Percentiles rank a stretch among this genome's conserved stretches.
Evolutionary conservation across 768 basidiomycete species (phyloP).

Genomic region (Trametes meyenii): DNA sequence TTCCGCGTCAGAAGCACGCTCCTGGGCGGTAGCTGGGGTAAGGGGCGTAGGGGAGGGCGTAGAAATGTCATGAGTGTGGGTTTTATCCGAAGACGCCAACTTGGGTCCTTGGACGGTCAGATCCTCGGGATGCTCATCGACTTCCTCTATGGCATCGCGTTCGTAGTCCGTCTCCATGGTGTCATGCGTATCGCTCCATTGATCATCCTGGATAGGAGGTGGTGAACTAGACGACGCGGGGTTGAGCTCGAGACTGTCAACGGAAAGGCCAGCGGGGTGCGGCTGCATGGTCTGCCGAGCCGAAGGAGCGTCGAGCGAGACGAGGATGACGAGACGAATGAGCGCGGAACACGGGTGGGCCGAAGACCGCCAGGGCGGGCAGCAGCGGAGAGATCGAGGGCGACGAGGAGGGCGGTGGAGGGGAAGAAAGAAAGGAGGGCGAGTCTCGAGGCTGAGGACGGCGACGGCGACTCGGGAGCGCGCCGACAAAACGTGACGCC

Average conservation of each 20-base stretch:
- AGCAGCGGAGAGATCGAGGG: background rate
- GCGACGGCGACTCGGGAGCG: conserved; percentile 13
- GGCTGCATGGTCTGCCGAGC: conserved; percentile 25
- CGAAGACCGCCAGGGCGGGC: background rate
- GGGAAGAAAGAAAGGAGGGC: conserved; percentile 1
- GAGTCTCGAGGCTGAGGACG: conserved; percentile 6
- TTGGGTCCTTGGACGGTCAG: conserved; percentile 33
- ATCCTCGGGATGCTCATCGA: conserved; percentile 28
- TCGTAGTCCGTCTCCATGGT: conserved; percentile 41
- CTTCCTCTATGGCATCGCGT: conserved; percentile 34
- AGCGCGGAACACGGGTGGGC: background rate
- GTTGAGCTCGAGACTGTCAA: conserved; percentile 31
- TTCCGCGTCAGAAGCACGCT: conserved; percentile 46
- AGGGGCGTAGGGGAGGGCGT: conserved; percentile 42
- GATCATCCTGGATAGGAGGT: conserved; percentile 36
- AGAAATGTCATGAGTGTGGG: conserved; percentile 30
- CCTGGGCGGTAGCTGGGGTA: conserved; percentile 28
- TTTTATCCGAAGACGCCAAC: conserved; percentile 29
- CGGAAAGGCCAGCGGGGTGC: conserved; percentile 32
- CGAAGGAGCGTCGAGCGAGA: background rate
- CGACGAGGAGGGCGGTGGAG: background rate
- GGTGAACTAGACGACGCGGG: conserved; percentile 22
- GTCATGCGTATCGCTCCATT: conserved; percentile 42
- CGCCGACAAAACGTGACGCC: conserved; percentile 13
- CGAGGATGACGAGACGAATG: background rate